phyloP scores from a whole-genome alignment of 345 rosid genomes.

The Erysimum cheiranthoides region DNA sequence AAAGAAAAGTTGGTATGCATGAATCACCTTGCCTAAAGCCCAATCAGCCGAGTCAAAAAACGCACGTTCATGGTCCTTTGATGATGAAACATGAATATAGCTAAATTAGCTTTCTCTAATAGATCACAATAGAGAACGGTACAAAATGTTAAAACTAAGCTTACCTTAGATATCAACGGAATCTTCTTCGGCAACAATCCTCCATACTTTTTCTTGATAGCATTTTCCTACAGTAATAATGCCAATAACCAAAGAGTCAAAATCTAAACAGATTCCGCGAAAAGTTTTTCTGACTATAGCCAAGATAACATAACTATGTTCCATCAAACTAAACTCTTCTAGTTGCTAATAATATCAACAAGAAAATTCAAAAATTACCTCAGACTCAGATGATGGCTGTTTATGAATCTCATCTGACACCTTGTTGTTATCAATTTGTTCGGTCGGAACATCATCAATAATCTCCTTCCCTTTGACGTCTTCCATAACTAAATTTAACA shows the following conservation, averaged over 20 bases:
- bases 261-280: background rate
- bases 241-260: background rate
- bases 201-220: conserved; percentile 73
- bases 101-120: conserved; percentile 24
- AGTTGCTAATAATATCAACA: background rate
- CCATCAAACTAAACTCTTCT: conserved; percentile 1
- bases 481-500: conserved; percentile 38
- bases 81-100: conserved; percentile 23
- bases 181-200: conserved; percentile 73
- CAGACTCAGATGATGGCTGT: conserved; percentile 53
- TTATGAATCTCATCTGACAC: conserved; percentile 41
- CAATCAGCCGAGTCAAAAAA: conserved; percentile 96
- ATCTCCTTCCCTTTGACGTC: conserved; percentile 50
- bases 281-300: background rate
- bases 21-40: conserved; percentile 82
- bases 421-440: background rate
- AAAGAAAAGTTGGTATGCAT: conserved; percentile 2
- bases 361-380: conserved; percentile 45
- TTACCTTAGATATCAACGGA: conserved; percentile 80
- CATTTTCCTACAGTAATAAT: conserved; percentile 58
- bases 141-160: background rate
- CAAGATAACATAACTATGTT: background rate
- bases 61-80: conserved; percentile 84
- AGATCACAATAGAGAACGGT: background rate
- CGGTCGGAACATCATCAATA: conserved; percentile 18